phyloP scores from a whole-genome alignment of 352 stramenopile genomes.

The Thraustochytrium sp. region DNA sequence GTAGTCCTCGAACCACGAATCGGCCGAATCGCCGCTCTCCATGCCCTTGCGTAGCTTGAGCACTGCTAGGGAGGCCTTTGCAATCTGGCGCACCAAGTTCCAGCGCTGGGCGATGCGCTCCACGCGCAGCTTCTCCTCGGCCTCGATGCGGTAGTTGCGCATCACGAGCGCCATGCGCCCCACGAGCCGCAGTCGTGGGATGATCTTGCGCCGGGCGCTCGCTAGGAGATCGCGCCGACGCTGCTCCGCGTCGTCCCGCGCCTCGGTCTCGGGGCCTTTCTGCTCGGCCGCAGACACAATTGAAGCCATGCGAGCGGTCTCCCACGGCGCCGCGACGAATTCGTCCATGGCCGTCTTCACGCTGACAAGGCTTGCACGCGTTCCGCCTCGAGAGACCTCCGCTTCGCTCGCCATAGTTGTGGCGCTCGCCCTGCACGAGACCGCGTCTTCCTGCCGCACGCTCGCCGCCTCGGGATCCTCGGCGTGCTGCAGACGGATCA shows the following conservation, averaged over 20 bases:
- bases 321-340: too few species aligned
- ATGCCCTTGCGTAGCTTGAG: slow-evolving; percentile 2
- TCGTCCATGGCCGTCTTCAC: too few species aligned
- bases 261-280: too few species aligned
- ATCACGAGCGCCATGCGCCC: slow-evolving; percentile 27
- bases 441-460: too few species aligned
- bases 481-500: background rate
- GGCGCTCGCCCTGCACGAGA: too few species aligned
- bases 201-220: background rate
- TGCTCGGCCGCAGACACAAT: too few species aligned
- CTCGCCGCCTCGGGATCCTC: background rate
- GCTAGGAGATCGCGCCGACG: too few species aligned
- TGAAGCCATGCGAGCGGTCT: too few species aligned
- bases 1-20: background rate
- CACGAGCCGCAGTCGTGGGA: background rate
- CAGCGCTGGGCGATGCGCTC: slow-evolving; percentile 1
- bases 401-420: too few species aligned
- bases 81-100: slow-evolving; percentile 15
- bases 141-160: slow-evolving; percentile 6
- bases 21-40: background rate
- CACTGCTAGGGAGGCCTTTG: slow-evolving; percentile 7
- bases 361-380: too few species aligned
- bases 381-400: too few species aligned
- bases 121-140: background rate
- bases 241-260: too few species aligned